These are phyloP conservation scores for Eucalyptus decipiens DNA, from an alignment of 345 rosid genomes.

Conservation along the genomic window DNA sequence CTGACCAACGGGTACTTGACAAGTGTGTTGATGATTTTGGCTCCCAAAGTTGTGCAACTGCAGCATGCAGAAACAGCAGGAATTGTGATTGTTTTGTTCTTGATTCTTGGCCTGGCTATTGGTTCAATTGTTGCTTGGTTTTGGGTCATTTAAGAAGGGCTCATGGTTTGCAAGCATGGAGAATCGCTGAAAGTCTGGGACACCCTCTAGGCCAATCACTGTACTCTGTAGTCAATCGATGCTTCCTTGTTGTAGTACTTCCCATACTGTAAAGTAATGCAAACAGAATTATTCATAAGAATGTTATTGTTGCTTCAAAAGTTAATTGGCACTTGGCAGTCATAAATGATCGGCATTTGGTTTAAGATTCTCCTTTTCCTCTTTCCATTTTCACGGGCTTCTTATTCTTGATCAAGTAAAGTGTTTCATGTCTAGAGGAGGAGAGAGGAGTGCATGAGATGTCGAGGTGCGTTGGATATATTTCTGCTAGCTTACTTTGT, in stretches of 20 bases:
- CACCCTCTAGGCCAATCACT: background rate
- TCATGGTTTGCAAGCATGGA: background rate
- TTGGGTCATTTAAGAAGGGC: conserved; percentile 58
- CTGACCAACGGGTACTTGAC: conserved; percentile 83
- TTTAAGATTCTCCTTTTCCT: background rate
- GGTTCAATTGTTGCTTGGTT: conserved; percentile 76
- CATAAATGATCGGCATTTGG: background rate
- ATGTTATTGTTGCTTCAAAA: background rate
- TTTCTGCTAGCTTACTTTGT: background rate
- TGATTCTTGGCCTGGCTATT: conserved; percentile 61
- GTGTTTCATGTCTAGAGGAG: background rate
- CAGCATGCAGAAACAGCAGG: conserved; percentile 88
- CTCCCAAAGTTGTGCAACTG: conserved; percentile 63
- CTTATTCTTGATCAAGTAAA: background rate
- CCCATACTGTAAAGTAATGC: background rate
- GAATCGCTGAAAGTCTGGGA: background rate
- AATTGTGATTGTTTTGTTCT: conserved; percentile 69
- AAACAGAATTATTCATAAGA: background rate
- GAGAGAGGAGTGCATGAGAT: background rate
- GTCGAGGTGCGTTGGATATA: background rate
- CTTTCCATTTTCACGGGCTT: background rate
- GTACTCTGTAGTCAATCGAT: background rate
- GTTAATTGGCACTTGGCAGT: background rate
- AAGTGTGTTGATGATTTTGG: conserved; percentile 75
- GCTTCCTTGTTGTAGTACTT: background rate